Evolutionary conservation across 2,329 filamentous ascomycete genomes (phyloP), one percentile per base, ranked within the genome.

Genomic region (Fonsecaea erecta): DNA sequence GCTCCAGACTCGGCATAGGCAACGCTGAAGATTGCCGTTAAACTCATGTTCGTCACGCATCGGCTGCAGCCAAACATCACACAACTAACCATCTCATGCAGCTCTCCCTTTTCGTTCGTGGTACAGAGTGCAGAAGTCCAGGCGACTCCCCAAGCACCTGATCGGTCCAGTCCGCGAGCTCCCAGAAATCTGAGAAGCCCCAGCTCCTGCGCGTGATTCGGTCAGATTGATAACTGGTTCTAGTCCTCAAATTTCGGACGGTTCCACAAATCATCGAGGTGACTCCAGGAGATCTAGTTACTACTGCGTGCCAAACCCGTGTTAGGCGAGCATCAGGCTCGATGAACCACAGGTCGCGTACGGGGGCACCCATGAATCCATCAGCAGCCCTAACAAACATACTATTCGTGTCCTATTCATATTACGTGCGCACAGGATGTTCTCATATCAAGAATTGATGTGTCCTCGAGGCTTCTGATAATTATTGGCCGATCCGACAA

Each of bases 161-260:
- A n/a, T 57, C 53, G 16, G 32, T 57, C 35, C 30, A 26, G n/a
- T 40, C 21, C 30, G 12, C 26, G 28, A 57, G 16, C 21, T 57
- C 30, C 30, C 7, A 18, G 32, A 56, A 34, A 11, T 52, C 24
- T 21, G 28, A 53, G 48, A 53, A 46, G 11, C 30, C 40, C 28
- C 11, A 16, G 46, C 26, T 21, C 43, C 21, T 37, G 12, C 24
- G 53, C 18, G 56, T 56, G 28, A 61, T 61, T 52, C n/a, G 57
- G 52, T 54, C 62, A 24, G 18, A 32, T 32, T 52, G 28, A 30
- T 52, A 52, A 52, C 51, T 53, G 34, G 18, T 30, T 35, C 51
- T 24, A 40, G 52, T 64, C 62, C 56, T 61, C 51, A 59, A 64
- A 56, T 61, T 37, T 64, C 62, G 32, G 26, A 52, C 40, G n/a